Base-by-base conservation (phyloP, 169 alveolate species). In the Plasmodium chabaudi region DNA sequence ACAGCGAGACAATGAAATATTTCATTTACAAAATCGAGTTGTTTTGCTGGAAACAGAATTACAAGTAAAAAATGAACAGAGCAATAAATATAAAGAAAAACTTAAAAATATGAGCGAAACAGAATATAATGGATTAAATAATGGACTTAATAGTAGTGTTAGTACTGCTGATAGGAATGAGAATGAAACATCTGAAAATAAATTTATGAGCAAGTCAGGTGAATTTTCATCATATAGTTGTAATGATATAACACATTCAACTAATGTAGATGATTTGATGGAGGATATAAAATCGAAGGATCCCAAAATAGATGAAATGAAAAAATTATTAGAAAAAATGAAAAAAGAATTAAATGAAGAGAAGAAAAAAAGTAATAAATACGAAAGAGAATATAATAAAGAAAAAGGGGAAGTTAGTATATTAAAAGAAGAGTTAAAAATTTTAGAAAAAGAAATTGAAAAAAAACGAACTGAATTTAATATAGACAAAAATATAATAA, bases 301-400 rank as follows among this genome's bases (percentile, higher is more conserved):
- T 9, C 61, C 27, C 2, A 70, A 79, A 65, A 46, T 79, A 4
- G 63, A 79, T 10, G 84, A 79, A 21, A 39, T 79, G 15, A 47
- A 21, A 15, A 21, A 13, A 44, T 15, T 55, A 21, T 21, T 79
- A 47, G 72, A 65, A 15, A n/a, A 44, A 19, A 2, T 56, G 42
- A 64, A 79, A 47, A 70, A 39, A 12, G 89, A 79, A 67, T 60
- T 79, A 47, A 79, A 67, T 46, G 89, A 79, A 44, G 89, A 64
- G 47, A 79, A 57, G 44, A 64, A 23, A 17, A 79, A 21, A 79
- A 67, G 89, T 70, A 70, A 67, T 19, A 64, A 79, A 34, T 79
- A 79, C 55, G 89, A 79, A 64, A 79, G 57, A 61, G 55, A 79
- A n/a, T 79, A 79, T 70, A 65, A 64, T 53, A 71, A 79, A 25